Base-by-base conservation (phyloP, 164 flowering plant species). In the Tetracentron sinense region DNA sequence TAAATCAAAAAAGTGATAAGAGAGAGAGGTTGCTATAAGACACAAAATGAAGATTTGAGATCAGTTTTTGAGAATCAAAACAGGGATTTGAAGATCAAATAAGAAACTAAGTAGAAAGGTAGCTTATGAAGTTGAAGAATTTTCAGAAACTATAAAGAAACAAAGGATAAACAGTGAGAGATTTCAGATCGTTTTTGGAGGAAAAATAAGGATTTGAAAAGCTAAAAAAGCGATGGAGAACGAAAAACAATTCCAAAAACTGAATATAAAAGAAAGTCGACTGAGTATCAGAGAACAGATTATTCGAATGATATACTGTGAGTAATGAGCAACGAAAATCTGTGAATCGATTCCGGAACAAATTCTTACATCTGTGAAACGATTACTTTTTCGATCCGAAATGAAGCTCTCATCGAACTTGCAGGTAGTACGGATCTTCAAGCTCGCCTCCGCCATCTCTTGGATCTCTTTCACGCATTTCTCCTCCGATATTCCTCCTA, bases 361-460 rank as follows among this genome's bases (percentile, higher is more conserved):
- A 26, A 31, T 14, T 44, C 89, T 80, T 72, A 85, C 86, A 51
- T 82, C 82, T 42, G 70, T 65, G 56, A 70, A 73, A 21, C 70
- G 72, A 60, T 44, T 38, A 10, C 44, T 61, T 14, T 68, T 64
- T 26, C 69, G 49, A 66, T 68, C 73, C 4, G 73, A 60, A 58
- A 30, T 52, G 3, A 44, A 62, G 55, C 55, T 61, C n/a, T 63
- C 73, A 6, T 71, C 62, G 15, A 31, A 49, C 19, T 60, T 58
- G 58, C 60, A 63, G 50, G 42, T 54, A 11, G 72, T 46, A 21
- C 46, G 66, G 50, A 72, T 64, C 4, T 80, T 67, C 69, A 83
- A 63, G 72, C 84, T 83, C 12, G 78, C 75, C 65, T 78, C 85
- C 0, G 86, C 87, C 69, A 82, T 66, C 30, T 87, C 81, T 31